These are phyloP conservation scores for Stachybotrys elegans DNA, from an alignment of 2,329 filamentous ascomycete species.

Conservation along the genomic window DNA sequence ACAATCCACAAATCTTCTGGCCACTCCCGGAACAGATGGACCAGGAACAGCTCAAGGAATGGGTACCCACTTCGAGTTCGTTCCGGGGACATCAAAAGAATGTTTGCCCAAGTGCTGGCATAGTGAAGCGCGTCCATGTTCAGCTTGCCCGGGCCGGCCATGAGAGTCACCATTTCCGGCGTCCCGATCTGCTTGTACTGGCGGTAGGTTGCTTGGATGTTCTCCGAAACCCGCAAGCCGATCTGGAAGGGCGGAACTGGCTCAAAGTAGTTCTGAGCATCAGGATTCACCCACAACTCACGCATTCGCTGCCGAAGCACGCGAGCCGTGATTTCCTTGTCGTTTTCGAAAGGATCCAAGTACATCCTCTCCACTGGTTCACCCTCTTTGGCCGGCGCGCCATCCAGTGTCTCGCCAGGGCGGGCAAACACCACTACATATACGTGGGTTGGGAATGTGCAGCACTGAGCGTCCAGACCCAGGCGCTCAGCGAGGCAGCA, in stretches of 20 bases:
- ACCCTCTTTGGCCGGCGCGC: slow-evolving; percentile 29
- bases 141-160: slow-evolving; percentile 28
- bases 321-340: slow-evolving; percentile 52
- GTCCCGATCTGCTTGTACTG: too few species aligned
- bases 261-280: slow-evolving; percentile 49
- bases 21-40: too few species aligned
- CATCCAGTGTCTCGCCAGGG: slow-evolving; percentile 56
- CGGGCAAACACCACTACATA: slow-evolving; percentile 70
- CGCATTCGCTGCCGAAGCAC: not conserved
- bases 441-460: slow-evolving; percentile 79
- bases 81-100: too few species aligned
- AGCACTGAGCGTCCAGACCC: slow-evolving; percentile 71
- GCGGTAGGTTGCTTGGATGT: slow-evolving; percentile 77
- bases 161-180: slow-evolving; percentile 29
- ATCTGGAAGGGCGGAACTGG: slow-evolving; percentile 63
- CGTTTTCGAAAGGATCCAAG: slow-evolving; percentile 73
- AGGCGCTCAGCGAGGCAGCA: slow-evolving; percentile 71
- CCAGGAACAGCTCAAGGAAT: too few species aligned
- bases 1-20: too few species aligned
- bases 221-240: slow-evolving; percentile 66
- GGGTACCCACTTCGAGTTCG: too few species aligned
- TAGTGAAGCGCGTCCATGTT: slow-evolving; percentile 60
- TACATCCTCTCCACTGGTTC: slow-evolving; percentile 56
- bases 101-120: slow-evolving; percentile 71
- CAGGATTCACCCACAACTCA: slow-evolving; percentile 22